These are phyloP conservation scores for Geotrichum aggregatum DNA, from an alignment of 1,139 yeast species.

Conservation along the genomic window DNA sequence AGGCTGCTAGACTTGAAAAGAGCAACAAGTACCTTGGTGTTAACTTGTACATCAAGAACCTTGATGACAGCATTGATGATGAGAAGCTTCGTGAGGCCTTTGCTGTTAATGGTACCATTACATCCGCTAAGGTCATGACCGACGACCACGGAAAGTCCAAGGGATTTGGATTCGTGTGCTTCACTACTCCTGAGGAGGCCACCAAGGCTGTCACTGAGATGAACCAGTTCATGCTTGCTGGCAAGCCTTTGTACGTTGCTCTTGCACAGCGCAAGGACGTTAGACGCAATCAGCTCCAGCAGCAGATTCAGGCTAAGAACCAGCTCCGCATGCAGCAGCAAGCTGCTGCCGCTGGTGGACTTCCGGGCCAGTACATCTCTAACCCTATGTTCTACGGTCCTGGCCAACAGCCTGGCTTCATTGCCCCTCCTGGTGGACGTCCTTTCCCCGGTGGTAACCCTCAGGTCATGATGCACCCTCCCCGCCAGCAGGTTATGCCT, in stretches of 20 bases:
- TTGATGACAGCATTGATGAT: constrained; percentile 89
- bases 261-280: constrained; percentile 98
- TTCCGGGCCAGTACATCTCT: constrained; percentile 94
- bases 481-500: constrained; percentile 61
- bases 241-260: constrained; percentile 97
- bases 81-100: constrained; percentile 90
- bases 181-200: constrained; percentile 97
- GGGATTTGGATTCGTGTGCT: constrained; percentile 98
- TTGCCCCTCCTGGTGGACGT: constrained; percentile 71
- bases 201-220: constrained; percentile 97
- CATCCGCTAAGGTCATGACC: constrained; percentile 95
- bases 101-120: constrained; percentile 88
- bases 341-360: constrained; percentile 60
- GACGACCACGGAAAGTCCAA: constrained; percentile 93
- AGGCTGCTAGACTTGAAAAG: constrained; percentile 88
- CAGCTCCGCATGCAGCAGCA: constrained; percentile 98
- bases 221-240: constrained; percentile 94
- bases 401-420: constrained; percentile 74
- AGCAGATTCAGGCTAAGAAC: constrained; percentile 97
- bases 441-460: constrained; percentile 77
- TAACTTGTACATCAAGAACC: constrained; percentile 92
- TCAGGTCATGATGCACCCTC: constrained; percentile 77
- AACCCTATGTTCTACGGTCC: constrained; percentile 82
- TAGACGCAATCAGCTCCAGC: constrained; percentile 94
- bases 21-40: constrained; percentile 95